Percentiles rank a stretch among this genome's conserved stretches.
Conservation (phyloP, 2,329 filamentous ascomycete genomes). For the Cladosporium colombiae region DNA sequence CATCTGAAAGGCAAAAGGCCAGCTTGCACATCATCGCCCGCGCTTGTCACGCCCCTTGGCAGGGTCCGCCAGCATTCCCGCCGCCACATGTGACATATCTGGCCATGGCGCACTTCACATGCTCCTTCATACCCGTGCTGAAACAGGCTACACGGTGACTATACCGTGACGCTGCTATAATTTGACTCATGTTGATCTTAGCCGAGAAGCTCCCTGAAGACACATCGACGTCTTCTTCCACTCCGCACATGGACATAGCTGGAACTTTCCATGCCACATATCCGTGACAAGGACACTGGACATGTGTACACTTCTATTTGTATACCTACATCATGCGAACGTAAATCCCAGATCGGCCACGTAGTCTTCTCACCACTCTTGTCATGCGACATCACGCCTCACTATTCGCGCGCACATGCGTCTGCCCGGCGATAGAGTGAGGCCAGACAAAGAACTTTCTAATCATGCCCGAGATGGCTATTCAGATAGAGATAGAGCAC, state of each 20-base stretch:
- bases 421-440: neutral
- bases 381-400: neutral
- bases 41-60: neutral
- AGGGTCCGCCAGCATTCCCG: slow-evolving; percentile 13
- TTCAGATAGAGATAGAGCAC: neutral
- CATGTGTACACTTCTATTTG: neutral
- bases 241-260: neutral
- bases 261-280: slow-evolving; percentile 1
- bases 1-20: slow-evolving; percentile 2
- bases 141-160: slow-evolving; percentile 8
- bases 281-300: neutral
- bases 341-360: neutral
- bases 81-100: neutral
- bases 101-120: slow-evolving; percentile 13
- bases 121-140: slow-evolving; percentile 9
- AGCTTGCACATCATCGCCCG: slow-evolving; percentile 8
- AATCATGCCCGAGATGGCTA: neutral
- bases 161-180: slow-evolving; percentile 2
- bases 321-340: neutral
- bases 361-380: neutral
- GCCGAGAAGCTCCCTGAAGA: neutral
- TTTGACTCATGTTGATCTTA: neutral
- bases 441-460: neutral
- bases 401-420: neutral
- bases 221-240: neutral